Conservation (phyloP, 1,284 basidiomycete species). For the Pseudozyma tsukubaensis region DNA sequence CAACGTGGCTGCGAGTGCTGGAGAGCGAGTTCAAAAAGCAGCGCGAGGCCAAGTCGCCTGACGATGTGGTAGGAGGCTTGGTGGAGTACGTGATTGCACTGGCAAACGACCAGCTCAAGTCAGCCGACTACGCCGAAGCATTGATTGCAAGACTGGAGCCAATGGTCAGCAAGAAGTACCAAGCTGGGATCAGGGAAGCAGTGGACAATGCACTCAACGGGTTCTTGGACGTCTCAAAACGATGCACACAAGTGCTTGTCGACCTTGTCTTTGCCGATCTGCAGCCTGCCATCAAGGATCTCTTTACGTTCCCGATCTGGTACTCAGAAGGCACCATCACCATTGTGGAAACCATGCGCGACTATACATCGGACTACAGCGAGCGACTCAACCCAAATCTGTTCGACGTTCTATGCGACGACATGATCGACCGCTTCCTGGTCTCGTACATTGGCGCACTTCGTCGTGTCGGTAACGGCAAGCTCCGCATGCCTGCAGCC, state of each 20-base stretch:
- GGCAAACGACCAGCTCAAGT: constrained; percentile 98
- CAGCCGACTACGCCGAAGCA: constrained; percentile 90
- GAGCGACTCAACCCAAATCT: constrained; percentile 89
- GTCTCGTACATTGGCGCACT: constrained; percentile 90
- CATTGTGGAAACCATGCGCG: constrained; percentile 93
- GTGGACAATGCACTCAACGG: constrained; percentile 97
- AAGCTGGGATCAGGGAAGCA: constrained; percentile 81
- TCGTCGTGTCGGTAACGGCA: constrained; percentile 77
- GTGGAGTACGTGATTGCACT: constrained; percentile 97
- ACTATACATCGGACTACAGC: constrained; percentile 94
- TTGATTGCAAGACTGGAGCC: constrained; percentile 87
- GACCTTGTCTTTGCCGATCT: constrained; percentile 95
- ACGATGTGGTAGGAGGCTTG: constrained; percentile 86
- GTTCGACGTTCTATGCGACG: constrained; percentile 91
- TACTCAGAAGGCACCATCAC: constrained; percentile 77
- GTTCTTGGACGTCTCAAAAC: constrained; percentile 96
- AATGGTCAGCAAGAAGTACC: constrained; percentile 92
- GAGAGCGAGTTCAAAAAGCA: constrained; percentile 89
- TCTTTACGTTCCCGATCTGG: constrained; percentile 80
- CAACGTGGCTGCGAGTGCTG: constrained; percentile 85
- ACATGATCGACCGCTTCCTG: constrained; percentile 90
- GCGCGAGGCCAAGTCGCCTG: constrained; percentile 79
- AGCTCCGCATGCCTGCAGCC: constrained; percentile 86
- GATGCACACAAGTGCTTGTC: constrained; percentile 92
- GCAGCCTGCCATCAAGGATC: constrained; percentile 84